phyloP scores from a whole-genome alignment of 2,329 filamentous ascomycete species.

The Lachnellula subtilissima region DNA sequence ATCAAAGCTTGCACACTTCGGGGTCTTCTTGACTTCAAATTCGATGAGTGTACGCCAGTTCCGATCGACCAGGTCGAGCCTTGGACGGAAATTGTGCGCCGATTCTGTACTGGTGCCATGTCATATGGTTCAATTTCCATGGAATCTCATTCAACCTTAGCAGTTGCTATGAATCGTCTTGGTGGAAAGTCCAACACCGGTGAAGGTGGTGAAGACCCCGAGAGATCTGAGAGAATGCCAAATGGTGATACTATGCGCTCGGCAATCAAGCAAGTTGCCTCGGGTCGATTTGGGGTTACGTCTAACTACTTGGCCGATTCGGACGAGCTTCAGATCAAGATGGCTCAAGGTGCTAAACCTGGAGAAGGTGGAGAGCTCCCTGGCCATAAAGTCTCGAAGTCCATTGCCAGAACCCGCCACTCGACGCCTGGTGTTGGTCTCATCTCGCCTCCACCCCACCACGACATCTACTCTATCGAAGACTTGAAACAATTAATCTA shows the following conservation, averaged over 20 bases:
- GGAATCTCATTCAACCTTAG: conserved; percentile 94
- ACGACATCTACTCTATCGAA: conserved; percentile 98
- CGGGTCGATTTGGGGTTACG: conserved; percentile 92
- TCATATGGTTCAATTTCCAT: conserved; percentile 98
- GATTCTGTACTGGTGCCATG: conserved; percentile 97
- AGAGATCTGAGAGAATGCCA: conserved; percentile 78
- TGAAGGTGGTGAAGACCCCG: conserved; percentile 92
- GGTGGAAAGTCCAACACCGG: conserved; percentile 97
- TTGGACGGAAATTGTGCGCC: conserved; percentile 95
- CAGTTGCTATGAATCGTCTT: conserved; percentile 93
- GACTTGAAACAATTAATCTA: conserved; percentile 98
- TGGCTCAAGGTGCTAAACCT: conserved; percentile 97
- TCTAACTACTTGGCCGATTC: conserved; percentile 92
- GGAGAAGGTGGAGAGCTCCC: conserved; percentile 96
- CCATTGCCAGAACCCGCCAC: conserved; percentile 90
- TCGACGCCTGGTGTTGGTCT: conserved; percentile 94
- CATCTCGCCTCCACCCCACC: conserved; percentile 92
- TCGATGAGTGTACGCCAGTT: conserved; percentile 77
- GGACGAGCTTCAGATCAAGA: conserved; percentile 97
- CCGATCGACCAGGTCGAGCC: conserved; percentile 96
- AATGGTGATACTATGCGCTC: conserved; percentile 97
- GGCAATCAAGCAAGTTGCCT: conserved; percentile 96
- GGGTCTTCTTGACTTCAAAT: conserved; percentile 93
- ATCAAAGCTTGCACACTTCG: conserved; percentile 95
- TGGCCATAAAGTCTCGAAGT: conserved; percentile 91